Percentiles rank a stretch among this genome's conserved stretches.
Conservation (phyloP, 202 grass and related monocot genomes). For the Tripidium arundinaceum region DNA sequence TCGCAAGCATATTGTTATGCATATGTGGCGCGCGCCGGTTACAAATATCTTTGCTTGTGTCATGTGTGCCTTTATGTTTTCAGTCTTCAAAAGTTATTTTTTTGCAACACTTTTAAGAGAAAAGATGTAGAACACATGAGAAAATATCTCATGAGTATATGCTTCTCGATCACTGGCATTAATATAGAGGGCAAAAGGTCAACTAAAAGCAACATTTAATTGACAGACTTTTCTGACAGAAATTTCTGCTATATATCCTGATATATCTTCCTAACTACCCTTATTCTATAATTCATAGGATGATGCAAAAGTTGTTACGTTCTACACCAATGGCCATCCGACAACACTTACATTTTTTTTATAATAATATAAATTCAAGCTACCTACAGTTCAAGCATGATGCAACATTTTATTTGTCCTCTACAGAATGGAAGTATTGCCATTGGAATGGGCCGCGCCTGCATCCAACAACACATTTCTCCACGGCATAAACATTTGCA, state of each 20-base stretch:
- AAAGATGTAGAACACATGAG: neutral
- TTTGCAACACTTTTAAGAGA: neutral
- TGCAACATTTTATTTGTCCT: slow-evolving; percentile 21
- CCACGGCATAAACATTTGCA: slow-evolving; percentile 11
- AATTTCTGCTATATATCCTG: slow-evolving; percentile 27
- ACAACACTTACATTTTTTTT: slow-evolving; percentile 32
- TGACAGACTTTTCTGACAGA: slow-evolving; percentile 6
- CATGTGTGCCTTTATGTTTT: neutral
- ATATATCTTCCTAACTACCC: slow-evolving; percentile 37
- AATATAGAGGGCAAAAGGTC: neutral
- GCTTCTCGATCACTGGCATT: neutral
- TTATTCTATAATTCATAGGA: slow-evolving; percentile 31
- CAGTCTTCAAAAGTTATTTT: neutral
- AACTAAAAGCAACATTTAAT: slow-evolving; percentile 26
- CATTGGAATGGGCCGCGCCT: slow-evolving; percentile 17
- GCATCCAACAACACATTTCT: slow-evolving; percentile 40
- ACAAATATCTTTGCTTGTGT: neutral
- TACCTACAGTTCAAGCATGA: slow-evolving; percentile 27
- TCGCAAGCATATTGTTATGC: neutral
- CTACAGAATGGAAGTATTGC: slow-evolving; percentile 16
- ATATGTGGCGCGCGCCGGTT: neutral
- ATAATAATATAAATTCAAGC: neutral
- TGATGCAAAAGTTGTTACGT: slow-evolving; percentile 28
- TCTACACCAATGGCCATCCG: slow-evolving; percentile 42
- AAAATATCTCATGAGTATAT: slow-evolving; percentile 35